These are phyloP conservation scores for Spathaspora sp. DNA, from an alignment of 805 yeast species.

Conservation along the genomic window DNA sequence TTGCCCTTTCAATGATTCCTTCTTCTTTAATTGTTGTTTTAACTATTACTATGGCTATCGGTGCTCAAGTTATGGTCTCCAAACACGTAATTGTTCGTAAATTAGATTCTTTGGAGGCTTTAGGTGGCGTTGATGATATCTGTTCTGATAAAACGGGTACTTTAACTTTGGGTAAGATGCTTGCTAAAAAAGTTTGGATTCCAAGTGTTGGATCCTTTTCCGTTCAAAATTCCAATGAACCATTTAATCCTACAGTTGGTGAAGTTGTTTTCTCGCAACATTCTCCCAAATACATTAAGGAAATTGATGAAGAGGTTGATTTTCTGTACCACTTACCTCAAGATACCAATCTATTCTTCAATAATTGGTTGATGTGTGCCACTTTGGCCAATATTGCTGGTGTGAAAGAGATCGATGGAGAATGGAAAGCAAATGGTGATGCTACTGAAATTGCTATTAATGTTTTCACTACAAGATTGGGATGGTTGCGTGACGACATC, in stretches of 20 bases:
- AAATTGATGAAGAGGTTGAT: slow-evolving; percentile 24
- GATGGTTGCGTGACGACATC: slow-evolving; percentile 17
- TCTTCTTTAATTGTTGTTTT: slow-evolving; percentile 75
- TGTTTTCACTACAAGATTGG: slow-evolving; percentile 26
- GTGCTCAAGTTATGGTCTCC: slow-evolving; percentile 69
- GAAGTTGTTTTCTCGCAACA: slow-evolving; percentile 29
- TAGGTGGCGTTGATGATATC: slow-evolving; percentile 75
- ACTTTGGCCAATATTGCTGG: slow-evolving; percentile 79
- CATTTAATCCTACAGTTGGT: slow-evolving; percentile 64
- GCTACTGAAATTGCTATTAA: slow-evolving; percentile 35
- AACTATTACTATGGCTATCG: slow-evolving; percentile 83
- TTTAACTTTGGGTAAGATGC: slow-evolving; percentile 76
- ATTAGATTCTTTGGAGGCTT: slow-evolving; percentile 72
- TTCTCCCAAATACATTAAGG: slow-evolving; percentile 34
- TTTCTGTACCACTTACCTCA: slow-evolving; percentile 8
- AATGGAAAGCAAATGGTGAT: slow-evolving; percentile 65
- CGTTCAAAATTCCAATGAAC: slow-evolving; percentile 53
- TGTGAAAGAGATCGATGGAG: slow-evolving; percentile 46
- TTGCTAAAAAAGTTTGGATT: slow-evolving; percentile 66
- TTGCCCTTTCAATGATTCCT: slow-evolving; percentile 78
- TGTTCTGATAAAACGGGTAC: slow-evolving; percentile 86
- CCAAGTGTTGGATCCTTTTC: slow-evolving; percentile 58
- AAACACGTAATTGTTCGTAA: slow-evolving; percentile 73
- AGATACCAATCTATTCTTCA: slow-evolving; percentile 21
- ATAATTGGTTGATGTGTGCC: slow-evolving; percentile 59